Evolutionary conservation across 345 rosid species (phyloP).

Genomic region (Anastatica hierochuntica): DNA sequence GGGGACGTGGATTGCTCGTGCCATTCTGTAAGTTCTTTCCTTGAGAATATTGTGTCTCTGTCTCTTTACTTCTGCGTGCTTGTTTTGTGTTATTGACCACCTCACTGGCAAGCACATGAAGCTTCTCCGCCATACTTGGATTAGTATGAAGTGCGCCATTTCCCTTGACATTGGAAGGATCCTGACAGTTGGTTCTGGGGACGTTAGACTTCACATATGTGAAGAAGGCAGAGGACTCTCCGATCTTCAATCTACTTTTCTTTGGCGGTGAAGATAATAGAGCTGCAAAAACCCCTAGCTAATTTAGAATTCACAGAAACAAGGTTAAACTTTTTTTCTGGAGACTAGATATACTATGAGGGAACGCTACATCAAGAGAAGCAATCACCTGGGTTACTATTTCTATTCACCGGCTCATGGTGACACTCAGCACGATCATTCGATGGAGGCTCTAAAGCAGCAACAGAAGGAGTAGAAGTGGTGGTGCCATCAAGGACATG

Average conservation of each 20-base stretch:
- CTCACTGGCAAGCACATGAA: constrained; percentile 17
- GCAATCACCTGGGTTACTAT: constrained; percentile 56
- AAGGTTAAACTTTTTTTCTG: too few species aligned
- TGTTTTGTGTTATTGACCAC: constrained; percentile 10
- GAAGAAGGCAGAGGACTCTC: constrained; percentile 93
- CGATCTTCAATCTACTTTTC: constrained; percentile 60
- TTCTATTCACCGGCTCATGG: constrained; percentile 49
- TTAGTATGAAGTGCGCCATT: constrained; percentile 18
- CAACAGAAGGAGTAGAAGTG: constrained; percentile 21
- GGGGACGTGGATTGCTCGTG: constrained; percentile 6
- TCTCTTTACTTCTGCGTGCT: constrained; percentile 8
- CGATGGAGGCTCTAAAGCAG: constrained; percentile 27
- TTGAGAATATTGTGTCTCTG: constrained; percentile 6
- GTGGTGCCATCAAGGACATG: constrained; percentile 17
- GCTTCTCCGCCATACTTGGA: constrained; percentile 10
- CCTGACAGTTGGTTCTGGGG: constrained; percentile 29
- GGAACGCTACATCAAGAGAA: constrained; percentile 8
- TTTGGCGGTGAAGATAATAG: constrained; percentile 61
- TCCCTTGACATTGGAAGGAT: constrained; percentile 19
- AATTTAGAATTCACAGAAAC: constrained; percentile 1
- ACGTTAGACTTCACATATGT: constrained; percentile 70
- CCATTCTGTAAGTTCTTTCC: constrained; percentile 18
- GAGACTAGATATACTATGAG: too few species aligned
- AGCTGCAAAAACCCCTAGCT: constrained; percentile 30
- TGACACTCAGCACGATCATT: constrained; percentile 1